These are phyloP conservation scores for Cyberlindnera maclurae DNA, from an alignment of 805 yeast species.

Conservation along the genomic window DNA sequence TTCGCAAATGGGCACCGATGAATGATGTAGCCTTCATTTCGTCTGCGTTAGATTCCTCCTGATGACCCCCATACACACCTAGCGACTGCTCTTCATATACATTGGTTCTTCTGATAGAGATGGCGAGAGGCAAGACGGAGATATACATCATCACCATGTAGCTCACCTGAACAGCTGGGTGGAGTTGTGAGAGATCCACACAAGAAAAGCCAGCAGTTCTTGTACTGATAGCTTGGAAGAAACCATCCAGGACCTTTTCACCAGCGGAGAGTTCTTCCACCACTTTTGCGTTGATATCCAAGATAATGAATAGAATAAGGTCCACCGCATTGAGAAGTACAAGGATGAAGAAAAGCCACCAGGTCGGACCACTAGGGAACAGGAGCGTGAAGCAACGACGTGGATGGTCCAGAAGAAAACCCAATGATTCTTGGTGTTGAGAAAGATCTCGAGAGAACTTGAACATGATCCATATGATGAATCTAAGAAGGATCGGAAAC, in stretches of 20 bases:
- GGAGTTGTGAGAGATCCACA: conserved; percentile 59
- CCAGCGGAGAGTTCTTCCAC: conserved; percentile 56
- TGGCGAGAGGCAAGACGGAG: conserved; percentile 92
- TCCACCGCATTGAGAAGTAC: conserved; percentile 70
- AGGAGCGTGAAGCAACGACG: conserved; percentile 91
- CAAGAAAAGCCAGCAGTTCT: conserved; percentile 91
- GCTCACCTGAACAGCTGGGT: conserved; percentile 89
- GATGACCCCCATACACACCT: conserved; percentile 56
- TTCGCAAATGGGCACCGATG: conserved; percentile 81
- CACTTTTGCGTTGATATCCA: conserved; percentile 55
- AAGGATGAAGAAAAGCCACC: conserved; percentile 84
- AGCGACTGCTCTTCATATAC: conserved; percentile 96
- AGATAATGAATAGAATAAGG: conserved; percentile 67
- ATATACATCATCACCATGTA: conserved; percentile 98
- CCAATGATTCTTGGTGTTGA: conserved; percentile 62
- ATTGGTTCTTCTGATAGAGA: conserved; percentile 91
- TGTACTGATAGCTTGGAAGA: conserved; percentile 86
- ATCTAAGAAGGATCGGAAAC: conserved; percentile 77
- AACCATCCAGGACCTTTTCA: conserved; percentile 68
- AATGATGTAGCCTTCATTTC: conserved; percentile 47
- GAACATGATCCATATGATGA: conserved; percentile 73
- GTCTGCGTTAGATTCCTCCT: conserved; percentile 9
- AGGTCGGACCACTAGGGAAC: conserved; percentile 89
- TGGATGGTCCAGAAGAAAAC: conserved; percentile 89
- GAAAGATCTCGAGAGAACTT: conserved; percentile 62